Base-by-base conservation (phyloP, 371 early-diverging fungal genomes). In the Saksenaea vasiformis region DNA sequence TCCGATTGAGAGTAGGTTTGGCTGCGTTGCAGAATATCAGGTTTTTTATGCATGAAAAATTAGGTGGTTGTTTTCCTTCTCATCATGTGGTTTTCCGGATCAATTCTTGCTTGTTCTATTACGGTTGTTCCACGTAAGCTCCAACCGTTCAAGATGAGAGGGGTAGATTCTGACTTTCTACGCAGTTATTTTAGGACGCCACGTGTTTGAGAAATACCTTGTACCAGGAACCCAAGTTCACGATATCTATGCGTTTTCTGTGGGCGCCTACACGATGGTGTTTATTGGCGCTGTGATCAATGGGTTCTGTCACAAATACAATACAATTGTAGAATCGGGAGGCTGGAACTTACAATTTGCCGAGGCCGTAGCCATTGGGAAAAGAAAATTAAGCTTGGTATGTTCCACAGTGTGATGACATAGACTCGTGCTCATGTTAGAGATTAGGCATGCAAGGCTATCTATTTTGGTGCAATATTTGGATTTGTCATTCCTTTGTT, bases 51-150 rank as follows among this genome's bases (percentile, higher is more conserved):
- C 22, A 15, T 26, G 13, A 9, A 14, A 56, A 14, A 62, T 27
- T 68, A 72, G 72, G 38, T 68, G 19, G 66, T 75, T 35, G 5
- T 67, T 10, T 75, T 75, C 36, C 57, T 69, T 26, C 34, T 83
- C 36, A 66, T 80, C 36, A 85, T 87, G 76, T 89, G 89, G 89
- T 64, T 87, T 2, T 80, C 82, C 31, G 78, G 84, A 1, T 78
- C 83, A 13, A 28, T 76, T 0, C 73, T 84, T 59, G 60, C 79
- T 11, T 79, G 84, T 26, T 68, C 83, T 14, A 63, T 83, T 0
- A 81, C 86, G 9, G 77, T 86, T 31, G 62, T 73, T 11, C 86
- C 87, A 53, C 67, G 86, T 81, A 81, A 73, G 81, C 70, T 55
- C 14, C 28, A 58, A 10, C n/a, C 27, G 35, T 36, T 22, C 19